These are phyloP conservation scores for Fusarium burgessii DNA, from an alignment of 2,329 filamentous ascomycete genomes.

Conservation along the genomic window DNA sequence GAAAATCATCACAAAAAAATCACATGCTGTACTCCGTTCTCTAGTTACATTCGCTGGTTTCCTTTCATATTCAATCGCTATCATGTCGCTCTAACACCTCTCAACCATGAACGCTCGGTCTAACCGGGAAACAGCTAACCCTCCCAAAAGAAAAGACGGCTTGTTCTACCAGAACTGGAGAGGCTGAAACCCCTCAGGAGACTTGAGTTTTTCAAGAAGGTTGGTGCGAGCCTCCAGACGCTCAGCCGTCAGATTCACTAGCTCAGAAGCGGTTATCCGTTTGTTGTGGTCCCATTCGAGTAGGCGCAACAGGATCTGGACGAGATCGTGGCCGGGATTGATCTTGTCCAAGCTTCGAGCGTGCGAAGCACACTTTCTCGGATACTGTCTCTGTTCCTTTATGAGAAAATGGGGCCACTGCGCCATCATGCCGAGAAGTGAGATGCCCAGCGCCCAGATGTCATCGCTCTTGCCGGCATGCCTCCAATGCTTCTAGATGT, in stretches of 20 bases:
- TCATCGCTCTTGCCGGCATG: slow-evolving; percentile 48
- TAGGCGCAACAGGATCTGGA: slow-evolving; percentile 39
- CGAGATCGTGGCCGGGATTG: slow-evolving; percentile 44
- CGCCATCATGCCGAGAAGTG: slow-evolving; percentile 48
- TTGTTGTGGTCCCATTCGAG: slow-evolving; percentile 33
- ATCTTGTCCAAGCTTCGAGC: slow-evolving; percentile 34
- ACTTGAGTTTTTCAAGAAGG: slow-evolving; percentile 19
- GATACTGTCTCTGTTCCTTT: slow-evolving; percentile 40
- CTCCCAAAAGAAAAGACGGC: neutral
- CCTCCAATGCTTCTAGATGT: slow-evolving; percentile 36
- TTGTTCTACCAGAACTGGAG: slow-evolving; percentile 48
- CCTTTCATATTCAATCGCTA: neutral
- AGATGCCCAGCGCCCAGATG: slow-evolving; percentile 52
- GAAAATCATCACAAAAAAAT: neutral
- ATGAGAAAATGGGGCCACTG: slow-evolving; percentile 44
- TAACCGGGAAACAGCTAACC: neutral
- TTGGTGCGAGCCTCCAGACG: slow-evolving; percentile 2
- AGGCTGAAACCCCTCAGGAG: slow-evolving; percentile 43
- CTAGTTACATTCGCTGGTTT: neutral
- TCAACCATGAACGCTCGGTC: neutral
- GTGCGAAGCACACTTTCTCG: slow-evolving; percentile 42
- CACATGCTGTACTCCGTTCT: neutral
- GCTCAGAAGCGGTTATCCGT: slow-evolving; percentile 39
- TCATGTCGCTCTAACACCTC: neutral
- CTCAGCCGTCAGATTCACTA: slow-evolving; percentile 21